Base-by-base conservation (phyloP, 2,329 filamentous ascomycete genomes). In the Neospermospora avenae region DNA sequence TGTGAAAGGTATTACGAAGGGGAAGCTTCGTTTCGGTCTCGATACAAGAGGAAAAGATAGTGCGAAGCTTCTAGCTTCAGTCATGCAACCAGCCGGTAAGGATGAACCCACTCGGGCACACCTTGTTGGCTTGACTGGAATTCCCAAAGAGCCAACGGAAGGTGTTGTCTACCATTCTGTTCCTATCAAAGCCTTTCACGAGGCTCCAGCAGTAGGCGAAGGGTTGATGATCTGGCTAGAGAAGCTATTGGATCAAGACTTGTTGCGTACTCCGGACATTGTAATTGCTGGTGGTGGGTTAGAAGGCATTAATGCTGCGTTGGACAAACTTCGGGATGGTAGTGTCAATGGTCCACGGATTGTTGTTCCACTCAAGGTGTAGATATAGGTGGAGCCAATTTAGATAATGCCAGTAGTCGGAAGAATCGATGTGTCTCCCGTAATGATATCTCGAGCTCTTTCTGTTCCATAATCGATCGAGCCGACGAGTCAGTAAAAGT, bases 161-260 rank as follows among this genome's bases (percentile, higher is more conserved):
- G 68, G 66, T 13, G 60, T 71, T 11, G 61, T 63, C 7, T 70
- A 69, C 51, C 69, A 71, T 56, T 66, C 68, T 0, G 85, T 92
- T 0, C 89, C 89, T 0, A 89, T 93, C 63, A 92, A 92, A 72
- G 69, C 90, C 3, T 92, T 90, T 68, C 89, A 93, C 69, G 84
- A 88, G 60, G 79, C 86, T 0, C 81, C 84, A 0, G 77, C 78
- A 1, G 77, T 91, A 0, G 89, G 89, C 0, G 81, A 85, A 63
- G 78, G 78, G 0, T 70, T 91, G 57, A 84, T 84, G 13, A 70
- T 76, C 1, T 92, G 89, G 89, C 74, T 91, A 25, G 88, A 91
- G 70, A 75, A 78, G 24, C 72, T 92, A n/a, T 72, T 92, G 6
- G 76, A 80, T 8, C 75, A 78, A 0, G 77, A 79, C 0, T 70